Conservation (phyloP, 2,329 filamentous ascomycete genomes). For the Dactylonectria estremocensis region DNA sequence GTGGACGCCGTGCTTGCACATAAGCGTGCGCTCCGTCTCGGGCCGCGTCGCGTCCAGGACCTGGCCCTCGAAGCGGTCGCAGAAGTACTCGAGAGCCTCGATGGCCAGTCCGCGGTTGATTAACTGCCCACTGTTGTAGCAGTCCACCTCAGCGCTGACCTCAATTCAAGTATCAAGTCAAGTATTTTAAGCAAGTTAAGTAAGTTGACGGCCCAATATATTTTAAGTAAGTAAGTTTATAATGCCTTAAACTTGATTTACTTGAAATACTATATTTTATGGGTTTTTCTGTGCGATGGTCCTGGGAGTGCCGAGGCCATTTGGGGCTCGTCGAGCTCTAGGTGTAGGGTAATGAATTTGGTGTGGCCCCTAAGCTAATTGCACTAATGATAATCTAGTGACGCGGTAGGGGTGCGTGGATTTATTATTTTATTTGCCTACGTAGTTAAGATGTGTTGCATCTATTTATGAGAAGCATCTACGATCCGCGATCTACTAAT, state of each 20-base stretch:
- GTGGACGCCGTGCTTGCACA: not conserved
- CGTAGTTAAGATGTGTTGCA: not conserved
- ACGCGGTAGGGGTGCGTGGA: not conserved
- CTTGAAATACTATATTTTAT: constrained; percentile 7
- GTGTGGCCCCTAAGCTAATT: not conserved
- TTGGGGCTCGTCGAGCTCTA: not conserved
- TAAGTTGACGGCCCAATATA: not conserved
- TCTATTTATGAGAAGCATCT: not conserved
- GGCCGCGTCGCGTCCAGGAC: not conserved
- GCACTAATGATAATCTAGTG: not conserved
- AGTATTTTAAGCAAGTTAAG: constrained; percentile 2
- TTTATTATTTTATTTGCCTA: not conserved
- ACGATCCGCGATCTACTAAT: not conserved
- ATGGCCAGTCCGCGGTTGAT: not conserved
- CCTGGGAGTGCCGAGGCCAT: not conserved
- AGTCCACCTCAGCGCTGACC: not conserved
- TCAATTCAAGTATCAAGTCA: constrained; percentile 1
- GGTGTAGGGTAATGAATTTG: constrained; percentile 3
- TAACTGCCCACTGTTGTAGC: not conserved
- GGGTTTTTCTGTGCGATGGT: not conserved
- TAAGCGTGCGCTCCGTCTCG: not conserved
- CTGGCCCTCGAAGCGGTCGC: not conserved
- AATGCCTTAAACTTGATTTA: not conserved
- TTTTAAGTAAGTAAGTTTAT: constrained; percentile 1
- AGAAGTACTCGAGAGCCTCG: not conserved